phyloP scores from a whole-genome alignment of 2,329 filamentous ascomycete genomes.

The Fusarium chuoi region DNA sequence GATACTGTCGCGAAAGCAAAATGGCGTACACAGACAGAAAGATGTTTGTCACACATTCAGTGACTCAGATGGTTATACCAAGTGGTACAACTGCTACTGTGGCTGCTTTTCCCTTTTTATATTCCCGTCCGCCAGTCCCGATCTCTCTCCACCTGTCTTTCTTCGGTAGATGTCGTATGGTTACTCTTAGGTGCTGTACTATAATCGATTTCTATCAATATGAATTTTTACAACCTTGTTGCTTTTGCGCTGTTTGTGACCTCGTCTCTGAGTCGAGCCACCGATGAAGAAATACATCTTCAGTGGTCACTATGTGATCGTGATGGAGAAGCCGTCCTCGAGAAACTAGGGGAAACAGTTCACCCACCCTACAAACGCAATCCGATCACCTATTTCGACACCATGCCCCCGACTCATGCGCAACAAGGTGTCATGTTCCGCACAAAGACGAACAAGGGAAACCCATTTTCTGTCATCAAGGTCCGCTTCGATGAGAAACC shows the following conservation, averaged over 20 bases:
- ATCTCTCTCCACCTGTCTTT: neutral
- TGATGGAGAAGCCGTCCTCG: slow-evolving; percentile 23
- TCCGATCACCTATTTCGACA: slow-evolving; percentile 39
- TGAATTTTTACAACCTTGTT: slow-evolving; percentile 11
- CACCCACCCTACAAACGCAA: slow-evolving; percentile 31
- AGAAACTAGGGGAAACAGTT: slow-evolving; percentile 24
- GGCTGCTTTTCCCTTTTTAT: neutral
- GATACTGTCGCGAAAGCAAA: neutral
- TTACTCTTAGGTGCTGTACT: neutral
- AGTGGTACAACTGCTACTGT: neutral
- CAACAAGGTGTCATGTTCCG: slow-evolving; percentile 37
- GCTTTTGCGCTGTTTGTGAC: neutral
- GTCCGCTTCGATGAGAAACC: slow-evolving; percentile 29
- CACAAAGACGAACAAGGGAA: slow-evolving; percentile 33
- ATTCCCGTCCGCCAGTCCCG: neutral
- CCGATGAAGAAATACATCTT: slow-evolving; percentile 25
- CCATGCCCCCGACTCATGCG: slow-evolving; percentile 30
- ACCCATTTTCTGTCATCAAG: slow-evolving; percentile 30
- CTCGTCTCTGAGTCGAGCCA: neutral
- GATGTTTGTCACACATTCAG: neutral
- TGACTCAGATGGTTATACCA: neutral
- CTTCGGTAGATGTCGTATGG: neutral
- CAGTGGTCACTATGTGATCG: slow-evolving; percentile 37
- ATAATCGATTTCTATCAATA: neutral
- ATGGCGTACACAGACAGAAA: neutral